Evolutionary conservation across 148 eudicot genomes (phyloP), one percentile per base, ranked within the genome.

Genomic region (Rhododendron molle): DNA sequence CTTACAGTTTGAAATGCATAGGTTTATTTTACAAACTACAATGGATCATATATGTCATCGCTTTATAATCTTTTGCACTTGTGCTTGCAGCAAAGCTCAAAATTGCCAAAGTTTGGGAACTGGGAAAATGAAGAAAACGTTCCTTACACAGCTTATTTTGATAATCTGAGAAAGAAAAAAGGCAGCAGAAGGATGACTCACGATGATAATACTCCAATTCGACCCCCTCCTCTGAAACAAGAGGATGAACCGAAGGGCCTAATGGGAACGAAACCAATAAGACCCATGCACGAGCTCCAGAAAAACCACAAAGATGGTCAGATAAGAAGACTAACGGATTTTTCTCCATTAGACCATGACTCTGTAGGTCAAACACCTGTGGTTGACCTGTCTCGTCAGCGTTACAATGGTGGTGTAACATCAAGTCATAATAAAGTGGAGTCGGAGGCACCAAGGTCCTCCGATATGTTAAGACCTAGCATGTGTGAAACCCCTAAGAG

Each of bases 121-220:
- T 93, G 93, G 95, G 92, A 93, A 84, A 88, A 71, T 73, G 91
- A 86, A 83, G 93, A 91, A 86, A 72, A 90, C 76, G 77, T 89
- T 73, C 79, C 86, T 47, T 90, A 90, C 84, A 89, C 92, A 44
- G 86, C 77, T 32, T 87, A 79, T 72, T 92, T 91, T 85, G 93
- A 92, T 77, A 89, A 87, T 80, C 85, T 92, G 38, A 86, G 87
- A 54, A 92, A 83, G 83, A 86, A 52, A 46, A 90, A 87, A 86
- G 87, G 88, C 54, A 85, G 78, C 77, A 86, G 85, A 10, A 86
- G 88, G 83, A 83, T 76, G 88, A 87, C 89, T 44, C 87, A 85
- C 14, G 87, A 58, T 8, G 72, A 83, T 79, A 78, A 82, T 62
- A 80, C 91, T 62, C 89, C 91, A 36, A 76, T 77, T 76, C 80